Evolutionary conservation across 1,284 basidiomycete genomes (phyloP).

Genomic region (Ganoderma leucocontextum): DNA sequence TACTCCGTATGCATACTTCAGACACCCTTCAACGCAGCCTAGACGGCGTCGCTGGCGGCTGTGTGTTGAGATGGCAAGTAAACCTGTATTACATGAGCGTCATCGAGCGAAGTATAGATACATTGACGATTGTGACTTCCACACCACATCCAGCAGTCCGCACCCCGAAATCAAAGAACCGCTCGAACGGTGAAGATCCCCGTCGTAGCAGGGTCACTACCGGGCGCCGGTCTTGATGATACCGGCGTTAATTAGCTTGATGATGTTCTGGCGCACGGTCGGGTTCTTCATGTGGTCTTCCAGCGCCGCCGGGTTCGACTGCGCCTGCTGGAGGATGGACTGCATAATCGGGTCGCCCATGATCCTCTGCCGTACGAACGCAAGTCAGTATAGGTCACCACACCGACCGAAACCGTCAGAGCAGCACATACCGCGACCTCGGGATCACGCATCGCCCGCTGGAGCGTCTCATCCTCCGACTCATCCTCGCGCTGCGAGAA

Average conservation of each 20-base stretch:
- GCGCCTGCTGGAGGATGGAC: slow-evolving; percentile 95
- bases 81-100: slow-evolving; percentile 28
- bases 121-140: slow-evolving; percentile 32
- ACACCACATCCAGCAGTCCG: slow-evolving; percentile 28
- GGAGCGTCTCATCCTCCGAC: slow-evolving; percentile 92
- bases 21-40: neutral
- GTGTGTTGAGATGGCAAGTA: slow-evolving; percentile 1
- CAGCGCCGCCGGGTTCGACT: slow-evolving; percentile 87
- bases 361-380: slow-evolving; percentile 60
- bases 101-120: slow-evolving; percentile 33
- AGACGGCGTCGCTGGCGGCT: neutral
- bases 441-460: slow-evolving; percentile 96
- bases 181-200: slow-evolving; percentile 4
- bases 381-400: slow-evolving; percentile 10
- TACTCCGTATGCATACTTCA: neutral
- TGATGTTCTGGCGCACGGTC: slow-evolving; percentile 83
- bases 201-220: slow-evolving; percentile 43
- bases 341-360: slow-evolving; percentile 93
- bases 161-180: slow-evolving; percentile 21
- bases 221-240: slow-evolving; percentile 77
- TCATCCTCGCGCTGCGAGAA: slow-evolving; percentile 87
- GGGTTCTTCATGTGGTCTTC: slow-evolving; percentile 99
- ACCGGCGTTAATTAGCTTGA: slow-evolving; percentile 94
- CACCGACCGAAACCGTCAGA: slow-evolving; percentile 7
- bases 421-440: slow-evolving; percentile 77